Conservation (phyloP, 257 asterid genomes). For the Solanum pinnatisectum region DNA sequence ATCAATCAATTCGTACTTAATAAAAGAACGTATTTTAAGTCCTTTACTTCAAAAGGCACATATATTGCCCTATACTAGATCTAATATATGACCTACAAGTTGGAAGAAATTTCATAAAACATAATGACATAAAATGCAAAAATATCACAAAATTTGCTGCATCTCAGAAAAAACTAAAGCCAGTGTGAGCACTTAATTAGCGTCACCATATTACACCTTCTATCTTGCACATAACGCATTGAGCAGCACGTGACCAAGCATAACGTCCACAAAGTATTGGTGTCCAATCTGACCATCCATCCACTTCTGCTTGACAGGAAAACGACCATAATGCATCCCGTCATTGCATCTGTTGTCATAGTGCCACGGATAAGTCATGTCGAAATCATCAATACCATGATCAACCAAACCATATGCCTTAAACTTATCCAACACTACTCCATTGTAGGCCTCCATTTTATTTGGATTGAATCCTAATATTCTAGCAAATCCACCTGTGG, state of each 20-base stretch:
- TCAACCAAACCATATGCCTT: conserved; percentile 40
- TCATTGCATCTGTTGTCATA: conserved; percentile 82
- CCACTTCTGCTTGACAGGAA: conserved; percentile 70
- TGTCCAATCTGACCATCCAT: conserved; percentile 83
- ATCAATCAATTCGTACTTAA: not conserved
- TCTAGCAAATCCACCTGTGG: conserved; percentile 79
- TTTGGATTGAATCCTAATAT: conserved; percentile 66
- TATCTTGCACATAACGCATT: conserved; percentile 42
- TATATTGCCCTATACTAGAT: not conserved
- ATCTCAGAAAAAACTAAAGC: not conserved
- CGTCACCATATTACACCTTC: not conserved
- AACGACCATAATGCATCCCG: conserved; percentile 94
- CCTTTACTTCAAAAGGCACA: not conserved
- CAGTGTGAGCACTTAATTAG: not conserved
- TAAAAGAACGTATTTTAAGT: not conserved
- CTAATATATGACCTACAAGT: not conserved
- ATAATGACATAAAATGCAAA: not conserved
- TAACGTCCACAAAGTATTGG: conserved; percentile 85
- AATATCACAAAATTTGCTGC: not conserved
- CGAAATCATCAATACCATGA: conserved; percentile 65
- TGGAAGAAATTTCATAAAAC: not conserved
- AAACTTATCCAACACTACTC: conserved; percentile 68
- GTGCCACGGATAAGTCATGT: conserved; percentile 96
- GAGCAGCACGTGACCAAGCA: conserved; percentile 78
- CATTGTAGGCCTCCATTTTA: conserved; percentile 90